Evolutionary conservation across 2,329 filamentous ascomycete genomes (phyloP), one percentile per base, ranked within the genome.

Genomic region (Neofusicoccum parvum): DNA sequence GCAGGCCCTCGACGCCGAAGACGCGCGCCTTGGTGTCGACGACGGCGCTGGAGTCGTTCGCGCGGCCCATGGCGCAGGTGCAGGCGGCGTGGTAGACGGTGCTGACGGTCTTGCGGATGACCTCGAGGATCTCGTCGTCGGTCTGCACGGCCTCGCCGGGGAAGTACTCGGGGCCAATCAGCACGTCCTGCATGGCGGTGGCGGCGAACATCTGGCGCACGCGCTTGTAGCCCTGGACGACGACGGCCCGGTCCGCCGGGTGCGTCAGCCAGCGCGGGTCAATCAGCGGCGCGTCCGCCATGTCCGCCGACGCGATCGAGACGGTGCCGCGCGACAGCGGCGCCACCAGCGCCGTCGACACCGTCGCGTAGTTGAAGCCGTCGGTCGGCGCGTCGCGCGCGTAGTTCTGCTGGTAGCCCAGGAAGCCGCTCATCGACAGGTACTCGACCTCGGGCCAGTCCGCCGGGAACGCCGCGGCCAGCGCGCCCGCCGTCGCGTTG

Each of bases 101-200:
- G n/a, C 20, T 48, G n/a, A 62, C 36, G 23, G 14, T 50, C 45
- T 83, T 77, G 87, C 87, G 88, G 41, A 88, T 80, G 69, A 77
- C 82, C 62, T 77, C 85, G 70, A 82, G 80, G 53, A 73, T 74
- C 73, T 88, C 85, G 67, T 89, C 86, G 14, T 49, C 58, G 43
- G 14, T 48, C 23, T n/a, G 17, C 3, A 74, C 75, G 0, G 75
- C 70, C 86, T 86, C 12, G 88, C 80, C 48, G 6, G 62, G 64
- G 83, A 81, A 73, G 81, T 86, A 1, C 87, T 89, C 86, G 0
- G 77, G 77, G 0, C 86, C 87, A 15, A 85, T 76, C 73, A 82
- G 74, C 1, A 68, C 64, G n/a, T 70, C 67, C 54, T 76, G 74
- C 3, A 66, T 66, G 1, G 72, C 72, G 17, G 70, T 48, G 3